A percentile compares a stretch with the other conserved stretches of the same genome.
Conservation (phyloP, 495 filamentous ascomycete genomes). For the Tuber aestivum region DNA sequence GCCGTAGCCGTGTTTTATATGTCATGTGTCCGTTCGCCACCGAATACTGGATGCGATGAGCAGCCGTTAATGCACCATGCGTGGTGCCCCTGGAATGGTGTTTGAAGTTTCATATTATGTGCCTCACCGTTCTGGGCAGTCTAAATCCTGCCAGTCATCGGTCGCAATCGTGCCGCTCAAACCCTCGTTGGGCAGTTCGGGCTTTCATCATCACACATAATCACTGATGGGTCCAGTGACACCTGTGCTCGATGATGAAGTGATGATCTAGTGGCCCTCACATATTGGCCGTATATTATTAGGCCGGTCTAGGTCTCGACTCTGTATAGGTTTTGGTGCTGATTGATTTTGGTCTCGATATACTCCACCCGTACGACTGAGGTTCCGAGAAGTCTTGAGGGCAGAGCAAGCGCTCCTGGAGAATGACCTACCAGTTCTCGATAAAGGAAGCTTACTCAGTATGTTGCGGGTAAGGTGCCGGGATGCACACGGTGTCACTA, state of each 20-base stretch:
- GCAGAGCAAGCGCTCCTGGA: background rate
- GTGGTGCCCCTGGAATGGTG: background rate
- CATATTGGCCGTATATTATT: background rate
- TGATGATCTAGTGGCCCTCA: background rate
- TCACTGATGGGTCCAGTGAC: background rate
- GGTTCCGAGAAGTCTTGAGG: background rate
- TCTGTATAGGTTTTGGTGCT: background rate
- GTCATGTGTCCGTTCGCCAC: background rate
- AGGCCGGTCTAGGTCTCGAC: background rate
- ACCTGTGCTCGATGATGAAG: background rate
- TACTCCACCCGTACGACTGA: background rate
- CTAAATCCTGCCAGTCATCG: background rate
- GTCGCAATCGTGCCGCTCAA: background rate
- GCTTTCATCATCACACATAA: background rate
- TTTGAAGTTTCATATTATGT: constrained; percentile 4
- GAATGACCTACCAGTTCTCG: background rate
- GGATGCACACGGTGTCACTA: background rate
- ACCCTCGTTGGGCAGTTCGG: background rate
- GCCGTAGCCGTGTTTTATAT: background rate
- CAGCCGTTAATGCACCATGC: constrained; percentile 4
- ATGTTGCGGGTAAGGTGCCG: background rate
- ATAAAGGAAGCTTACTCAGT: background rate
- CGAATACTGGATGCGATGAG: constrained; percentile 3
- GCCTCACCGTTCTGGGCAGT: background rate
- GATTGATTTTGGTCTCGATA: background rate